Evolutionary conservation across 257 asterid genomes (phyloP).

Genomic region (Solanum appendiculatum): DNA sequence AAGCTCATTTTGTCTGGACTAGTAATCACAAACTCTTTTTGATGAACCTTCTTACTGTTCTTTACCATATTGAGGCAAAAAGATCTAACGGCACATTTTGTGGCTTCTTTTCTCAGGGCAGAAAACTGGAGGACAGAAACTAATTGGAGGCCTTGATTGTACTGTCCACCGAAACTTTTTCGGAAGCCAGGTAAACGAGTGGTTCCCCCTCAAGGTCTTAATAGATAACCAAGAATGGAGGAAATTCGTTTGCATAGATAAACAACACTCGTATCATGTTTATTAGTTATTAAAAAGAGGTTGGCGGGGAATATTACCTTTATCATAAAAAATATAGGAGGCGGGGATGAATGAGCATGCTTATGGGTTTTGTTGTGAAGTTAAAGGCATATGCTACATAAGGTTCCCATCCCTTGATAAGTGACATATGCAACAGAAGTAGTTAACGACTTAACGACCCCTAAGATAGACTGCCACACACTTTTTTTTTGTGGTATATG

Average conservation of each 20-base stretch:
- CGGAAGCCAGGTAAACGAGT: constrained; percentile 1
- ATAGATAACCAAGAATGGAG: not conserved
- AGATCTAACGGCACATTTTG: not conserved
- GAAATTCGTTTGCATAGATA: not conserved
- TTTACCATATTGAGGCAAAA: not conserved
- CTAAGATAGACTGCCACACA: not conserved
- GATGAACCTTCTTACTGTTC: not conserved
- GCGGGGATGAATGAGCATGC: not conserved
- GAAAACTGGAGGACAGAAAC: constrained; percentile 91
- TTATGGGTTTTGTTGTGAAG: not conserved
- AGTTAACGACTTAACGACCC: not conserved
- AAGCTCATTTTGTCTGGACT: not conserved
- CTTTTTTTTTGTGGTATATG: not conserved
- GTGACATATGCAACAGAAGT: not conserved
- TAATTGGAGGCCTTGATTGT: constrained; percentile 92
- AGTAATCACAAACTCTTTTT: not conserved
- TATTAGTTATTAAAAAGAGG: not conserved
- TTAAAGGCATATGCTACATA: not conserved
- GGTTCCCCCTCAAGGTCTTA: not conserved
- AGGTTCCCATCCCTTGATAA: not conserved
- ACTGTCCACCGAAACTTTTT: constrained; percentile 56
- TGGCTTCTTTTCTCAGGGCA: constrained; percentile 48
- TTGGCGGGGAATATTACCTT: not conserved
- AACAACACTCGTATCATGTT: not conserved
- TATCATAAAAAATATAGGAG: too few species aligned